Evolutionary conservation across 495 filamentous ascomycete genomes (phyloP), one percentile per base, ranked within the genome.

Genomic region (Aspergillus sclerotioniger): DNA sequence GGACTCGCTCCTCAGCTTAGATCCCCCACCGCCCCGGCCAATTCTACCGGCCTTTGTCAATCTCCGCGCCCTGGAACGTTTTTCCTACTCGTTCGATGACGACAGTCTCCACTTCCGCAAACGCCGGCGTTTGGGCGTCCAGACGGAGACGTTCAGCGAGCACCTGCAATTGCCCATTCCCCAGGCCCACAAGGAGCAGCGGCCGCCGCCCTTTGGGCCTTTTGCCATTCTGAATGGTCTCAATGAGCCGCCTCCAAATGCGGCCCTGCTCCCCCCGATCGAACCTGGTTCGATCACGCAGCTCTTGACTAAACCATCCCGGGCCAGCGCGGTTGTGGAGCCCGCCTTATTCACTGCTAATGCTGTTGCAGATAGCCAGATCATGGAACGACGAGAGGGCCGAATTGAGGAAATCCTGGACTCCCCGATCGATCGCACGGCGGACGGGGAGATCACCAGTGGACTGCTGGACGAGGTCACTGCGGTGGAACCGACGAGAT

Each of bases 231-330:
- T 92, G 41, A 86, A 87, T 65, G 87, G 87, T n/a, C 71, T 91
- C 32, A 85, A 87, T 63, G 87, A 90, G 62, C 89, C 89, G 0
- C 89, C 89, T 4, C 88, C 87, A 10, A 84, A 90, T 65, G 83
- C 87, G 49, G 83, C 84, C 21, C 75, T 90, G 9, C 87, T 91
- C 59, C 87, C 89, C 0, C 88, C 87, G 6, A 91, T 91, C 48
- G 81, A 84, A 32, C 80, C 83, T 37, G 73, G 73, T 17, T 74
- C 71, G n/a, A 74, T 80, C 33, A 64, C 73, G 15, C 71, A 77
- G 41, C 69, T 78, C 35, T 56, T 78, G 29, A 71, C 65, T 3
- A 75, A 75, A 51, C 72, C 74, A 8, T 70, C 72, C 9, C 63
- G 65, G 20, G 62, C 67, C 21, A 60, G 59, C 32, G 55, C 61